Conservation (phyloP, 2,329 filamentous ascomycete species). For the Paraconiothyrium brasiliense region DNA sequence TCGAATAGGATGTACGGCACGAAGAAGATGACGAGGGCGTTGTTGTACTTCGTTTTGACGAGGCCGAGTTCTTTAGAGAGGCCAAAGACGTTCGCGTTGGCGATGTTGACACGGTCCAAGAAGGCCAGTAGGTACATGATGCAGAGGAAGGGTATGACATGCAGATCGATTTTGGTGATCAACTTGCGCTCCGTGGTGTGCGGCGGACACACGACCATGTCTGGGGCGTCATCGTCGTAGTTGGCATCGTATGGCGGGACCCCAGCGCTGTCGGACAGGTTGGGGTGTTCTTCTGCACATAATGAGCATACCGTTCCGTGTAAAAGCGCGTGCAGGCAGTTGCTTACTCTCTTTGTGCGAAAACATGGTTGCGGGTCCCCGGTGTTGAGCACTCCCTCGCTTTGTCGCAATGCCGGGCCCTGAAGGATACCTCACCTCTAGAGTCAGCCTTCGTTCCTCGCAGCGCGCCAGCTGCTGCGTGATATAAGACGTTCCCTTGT, state of each 20-base stretch:
- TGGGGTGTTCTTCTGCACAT: constrained; percentile 4
- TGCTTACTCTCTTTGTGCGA: constrained; percentile 44
- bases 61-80: constrained; percentile 58
- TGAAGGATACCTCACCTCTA: background rate
- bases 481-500: constrained; percentile 4
- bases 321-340: no score
- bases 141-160: constrained; percentile 60
- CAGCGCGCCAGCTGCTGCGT: background rate
- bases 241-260: constrained; percentile 39
- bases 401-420: background rate
- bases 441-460: background rate
- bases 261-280: constrained; percentile 26
- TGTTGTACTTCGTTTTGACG: constrained; percentile 57
- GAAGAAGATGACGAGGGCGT: constrained; percentile 64
- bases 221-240: constrained; percentile 50
- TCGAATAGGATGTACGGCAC: constrained; percentile 64
- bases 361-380: constrained; percentile 35
- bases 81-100: constrained; percentile 63
- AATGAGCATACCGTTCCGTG: background rate
- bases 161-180: constrained; percentile 57
- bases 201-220: constrained; percentile 55
- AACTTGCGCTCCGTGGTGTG: constrained; percentile 61
- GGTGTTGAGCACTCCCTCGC: constrained; percentile 16
- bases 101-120: constrained; percentile 62
- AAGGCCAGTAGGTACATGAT: constrained; percentile 62